phyloP scores from a whole-genome alignment of 345 rosid genomes.

The Firmiana major region DNA sequence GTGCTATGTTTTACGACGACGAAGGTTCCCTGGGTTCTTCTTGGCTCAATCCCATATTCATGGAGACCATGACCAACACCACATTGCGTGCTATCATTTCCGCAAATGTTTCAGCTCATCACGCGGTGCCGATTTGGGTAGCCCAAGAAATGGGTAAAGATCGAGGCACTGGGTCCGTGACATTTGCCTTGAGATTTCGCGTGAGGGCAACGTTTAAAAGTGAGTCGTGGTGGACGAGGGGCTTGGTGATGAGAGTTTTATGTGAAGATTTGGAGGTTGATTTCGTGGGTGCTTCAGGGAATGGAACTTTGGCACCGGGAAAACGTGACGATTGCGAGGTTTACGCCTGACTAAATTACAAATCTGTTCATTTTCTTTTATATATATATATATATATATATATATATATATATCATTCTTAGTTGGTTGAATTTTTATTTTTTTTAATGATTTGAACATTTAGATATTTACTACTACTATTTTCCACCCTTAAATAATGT shows the following conservation, averaged over 20 bases:
- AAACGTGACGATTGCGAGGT: constrained; percentile 15
- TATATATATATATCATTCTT: neutral
- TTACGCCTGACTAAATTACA: constrained; percentile 4
- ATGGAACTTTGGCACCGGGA: neutral
- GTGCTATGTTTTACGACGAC: constrained; percentile 13
- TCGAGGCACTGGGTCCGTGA: constrained; percentile 18
- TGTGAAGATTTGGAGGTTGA: constrained; percentile 34
- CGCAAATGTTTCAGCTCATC: constrained; percentile 2
- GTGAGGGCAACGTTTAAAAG: constrained; percentile 29
- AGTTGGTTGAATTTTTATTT: neutral
- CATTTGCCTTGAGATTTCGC: constrained; percentile 24
- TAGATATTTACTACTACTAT: no score
- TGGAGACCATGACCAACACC: neutral
- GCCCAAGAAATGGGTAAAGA: constrained; percentile 25
- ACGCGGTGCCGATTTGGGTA: neutral
- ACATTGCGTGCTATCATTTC: neutral
- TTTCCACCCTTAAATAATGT: no score
- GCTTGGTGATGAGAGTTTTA: constrained; percentile 16
- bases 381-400: no score
- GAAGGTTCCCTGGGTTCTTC: constrained; percentile 20
- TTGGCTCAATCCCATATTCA: constrained; percentile 8
- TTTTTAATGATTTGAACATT: no score
- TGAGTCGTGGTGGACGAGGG: constrained; percentile 27
- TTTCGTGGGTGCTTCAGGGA: constrained; percentile 15
- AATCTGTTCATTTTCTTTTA: neutral